A percentile compares a stretch with the other conserved stretches of the same genome.
Conservation (phyloP, 2,329 filamentous ascomycete genomes). For the Colletotrichum gigasporum region DNA sequence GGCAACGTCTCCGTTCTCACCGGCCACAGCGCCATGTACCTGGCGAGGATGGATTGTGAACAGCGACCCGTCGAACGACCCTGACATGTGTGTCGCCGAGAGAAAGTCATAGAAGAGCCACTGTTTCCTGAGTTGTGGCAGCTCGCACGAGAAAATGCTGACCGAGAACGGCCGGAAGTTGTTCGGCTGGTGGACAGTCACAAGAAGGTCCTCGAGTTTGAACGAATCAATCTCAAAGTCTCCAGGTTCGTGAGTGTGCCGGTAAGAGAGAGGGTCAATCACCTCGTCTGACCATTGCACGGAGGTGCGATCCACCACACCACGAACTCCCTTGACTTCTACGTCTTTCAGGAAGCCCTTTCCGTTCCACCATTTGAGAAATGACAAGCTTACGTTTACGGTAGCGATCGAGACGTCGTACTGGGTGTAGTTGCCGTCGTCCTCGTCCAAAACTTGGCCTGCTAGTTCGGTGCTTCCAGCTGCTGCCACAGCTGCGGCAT, state of each 20-base stretch:
- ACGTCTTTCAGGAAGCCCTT: conserved; percentile 92
- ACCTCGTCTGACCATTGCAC: conserved; percentile 76
- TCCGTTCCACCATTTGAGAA: conserved; percentile 99
- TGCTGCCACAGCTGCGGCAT: conserved; percentile 85
- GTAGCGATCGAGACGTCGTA: conserved; percentile 96
- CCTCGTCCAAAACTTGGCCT: conserved; percentile 61
- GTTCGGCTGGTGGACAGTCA: conserved; percentile 90
- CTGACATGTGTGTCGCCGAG: conserved; percentile 94
- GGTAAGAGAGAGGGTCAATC: conserved; percentile 85
- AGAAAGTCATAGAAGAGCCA: conserved; percentile 99
- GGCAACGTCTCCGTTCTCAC: conserved; percentile 62
- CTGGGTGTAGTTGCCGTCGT: conserved; percentile 97
- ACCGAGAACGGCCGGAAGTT: conserved; percentile 94
- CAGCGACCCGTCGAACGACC: conserved; percentile 92
- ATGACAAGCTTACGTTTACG: conserved; percentile 95
- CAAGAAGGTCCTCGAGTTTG: conserved; percentile 91
- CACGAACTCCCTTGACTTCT: conserved; percentile 91
- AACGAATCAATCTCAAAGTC: conserved; percentile 98
- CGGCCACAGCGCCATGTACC: conserved; percentile 80
- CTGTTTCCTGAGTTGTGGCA: conserved; percentile 91
- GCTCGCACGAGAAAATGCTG: conserved; percentile 94
- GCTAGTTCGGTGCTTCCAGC: conserved; percentile 68
- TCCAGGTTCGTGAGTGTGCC: conserved; percentile 86
- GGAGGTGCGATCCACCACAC: conserved; percentile 89
- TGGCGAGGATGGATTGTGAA: conserved; percentile 98